phyloP scores from a whole-genome alignment of 331 rosid species.

The Phaseolus coccineus region DNA sequence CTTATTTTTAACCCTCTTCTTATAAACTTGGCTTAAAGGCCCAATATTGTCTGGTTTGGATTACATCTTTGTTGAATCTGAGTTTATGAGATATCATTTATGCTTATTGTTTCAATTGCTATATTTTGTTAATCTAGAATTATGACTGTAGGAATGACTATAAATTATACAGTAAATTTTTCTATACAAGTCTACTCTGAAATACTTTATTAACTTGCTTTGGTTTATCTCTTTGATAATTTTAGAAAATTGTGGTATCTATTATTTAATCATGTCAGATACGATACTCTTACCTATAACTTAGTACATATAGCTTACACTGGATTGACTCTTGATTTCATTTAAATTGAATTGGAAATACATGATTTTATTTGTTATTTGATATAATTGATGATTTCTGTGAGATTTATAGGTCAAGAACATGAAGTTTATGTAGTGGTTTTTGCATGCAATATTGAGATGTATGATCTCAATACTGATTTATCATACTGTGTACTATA shows the following conservation, averaged over 20 bases:
- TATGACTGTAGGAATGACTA: slow-evolving; percentile 4
- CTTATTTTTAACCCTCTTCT: too few species aligned
- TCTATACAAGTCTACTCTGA: not conserved
- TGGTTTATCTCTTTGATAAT: not conserved
- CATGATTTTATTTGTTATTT: slow-evolving; percentile 7
- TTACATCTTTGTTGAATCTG: not conserved
- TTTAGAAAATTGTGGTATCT: slow-evolving; percentile 12
- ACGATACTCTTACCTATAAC: not conserved
- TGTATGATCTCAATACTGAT: slow-evolving; percentile 31
- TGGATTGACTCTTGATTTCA: slow-evolving; percentile 8
- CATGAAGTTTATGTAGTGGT: slow-evolving; percentile 6
- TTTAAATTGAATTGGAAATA: slow-evolving; percentile 15
- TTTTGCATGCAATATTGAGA: slow-evolving; percentile 5
- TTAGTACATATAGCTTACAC: too few species aligned
- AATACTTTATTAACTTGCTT: slow-evolving; percentile 15
- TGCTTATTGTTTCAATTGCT: not conserved
- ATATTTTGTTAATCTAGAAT: not conserved
- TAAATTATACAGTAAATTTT: not conserved
- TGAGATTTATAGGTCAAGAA: slow-evolving; percentile 23
- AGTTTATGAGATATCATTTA: not conserved
- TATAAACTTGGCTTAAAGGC: too few species aligned
- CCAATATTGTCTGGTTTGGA: not conserved
- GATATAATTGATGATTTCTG: slow-evolving; percentile 1
- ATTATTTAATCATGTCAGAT: slow-evolving; percentile 9
- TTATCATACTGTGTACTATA: not conserved